Base-by-base conservation (phyloP, 441 rosid genomes). In the Biscutella auriculata region DNA sequence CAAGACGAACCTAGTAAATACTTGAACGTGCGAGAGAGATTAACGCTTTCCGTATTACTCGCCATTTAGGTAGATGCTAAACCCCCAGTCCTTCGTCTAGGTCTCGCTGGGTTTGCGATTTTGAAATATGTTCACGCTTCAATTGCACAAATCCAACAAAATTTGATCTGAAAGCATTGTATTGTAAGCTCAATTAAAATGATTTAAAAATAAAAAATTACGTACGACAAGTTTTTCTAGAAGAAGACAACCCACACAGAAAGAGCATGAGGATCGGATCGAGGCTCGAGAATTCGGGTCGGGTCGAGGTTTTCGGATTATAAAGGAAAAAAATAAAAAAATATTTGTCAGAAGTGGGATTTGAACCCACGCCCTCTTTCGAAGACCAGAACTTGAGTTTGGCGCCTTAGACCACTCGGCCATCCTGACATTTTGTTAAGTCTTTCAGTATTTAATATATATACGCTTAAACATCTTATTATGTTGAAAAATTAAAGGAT, bases 321-420 rank as follows among this genome's bases (percentile, higher is more conserved):
- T 19, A 19, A 19, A n/a, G n/a, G n/a, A n/a, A n/a, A 19, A 19
- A 19, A 4, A 19, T 2, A 19, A 19, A 19, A 19, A 19, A 19
- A 19, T 19, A 19, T 1, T 4, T 63, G 56, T 64, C 62, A 63
- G 56, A 55, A 63, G 49, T 55, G 56, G 61, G 48, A 69, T 85
- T 87, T 84, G 88, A 80, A 83, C 95, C 83, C 83, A 82, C 87
- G 82, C 86, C 84, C 89, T 78, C 91, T 66, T 14, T 23, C 76
- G 85, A 76, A 58, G 85, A 88, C 93, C 84, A 85, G 86, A 88
- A 85, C 89, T 87, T 83, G 92, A 90, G 95, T 83, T 92, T 83
- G 86, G 85, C 88, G 88, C 89, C 94, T 88, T 82, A 80, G 87
- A 86, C 88, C 85, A 79, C 91, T 84, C 89, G 89, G 86, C 94